Percentiles rank a stretch among this genome's conserved stretches.
These are phyloP conservation scores for Penicillium sp. DNA, from an alignment of 2,329 filamentous ascomycete species.

Conservation along the genomic window DNA sequence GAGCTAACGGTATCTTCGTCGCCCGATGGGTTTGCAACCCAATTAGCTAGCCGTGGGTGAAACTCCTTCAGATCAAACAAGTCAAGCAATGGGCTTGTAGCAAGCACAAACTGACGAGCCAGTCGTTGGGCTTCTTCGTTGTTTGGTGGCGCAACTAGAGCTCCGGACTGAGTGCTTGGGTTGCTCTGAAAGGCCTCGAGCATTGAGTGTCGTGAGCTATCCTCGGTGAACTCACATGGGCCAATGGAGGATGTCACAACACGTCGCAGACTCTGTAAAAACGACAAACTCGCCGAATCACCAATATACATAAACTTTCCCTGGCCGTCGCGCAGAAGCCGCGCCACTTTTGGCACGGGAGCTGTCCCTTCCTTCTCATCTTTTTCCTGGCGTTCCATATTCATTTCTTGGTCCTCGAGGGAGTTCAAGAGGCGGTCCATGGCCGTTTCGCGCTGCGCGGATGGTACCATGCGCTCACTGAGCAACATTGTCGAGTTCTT, in stretches of 20 bases:
- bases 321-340: constrained; percentile 52
- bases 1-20: constrained; percentile 46
- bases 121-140: constrained; percentile 42
- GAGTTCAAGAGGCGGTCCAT: constrained; percentile 37
- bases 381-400: constrained; percentile 27
- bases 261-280: constrained; percentile 52
- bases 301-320: constrained; percentile 56
- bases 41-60: constrained; percentile 38
- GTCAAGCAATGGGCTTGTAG: constrained; percentile 50
- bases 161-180: constrained; percentile 29
- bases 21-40: constrained; percentile 37
- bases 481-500: constrained; percentile 35
- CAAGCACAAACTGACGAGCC: constrained; percentile 45
- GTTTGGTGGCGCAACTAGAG: constrained; percentile 31
- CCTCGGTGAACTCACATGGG: constrained; percentile 42
- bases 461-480: constrained; percentile 30
- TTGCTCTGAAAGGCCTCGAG: constrained; percentile 41
- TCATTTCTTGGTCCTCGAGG: constrained; percentile 32
- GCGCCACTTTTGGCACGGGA: constrained; percentile 40
- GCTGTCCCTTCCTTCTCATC: constrained; percentile 36
- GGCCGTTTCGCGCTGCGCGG: constrained; percentile 33
- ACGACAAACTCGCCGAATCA: constrained; percentile 54
- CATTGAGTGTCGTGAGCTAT: constrained; percentile 43
- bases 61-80: constrained; percentile 49
- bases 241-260: constrained; percentile 49